Conservation (phyloP, 176 grass and related monocot species). For the Ensete ventricosum region DNA sequence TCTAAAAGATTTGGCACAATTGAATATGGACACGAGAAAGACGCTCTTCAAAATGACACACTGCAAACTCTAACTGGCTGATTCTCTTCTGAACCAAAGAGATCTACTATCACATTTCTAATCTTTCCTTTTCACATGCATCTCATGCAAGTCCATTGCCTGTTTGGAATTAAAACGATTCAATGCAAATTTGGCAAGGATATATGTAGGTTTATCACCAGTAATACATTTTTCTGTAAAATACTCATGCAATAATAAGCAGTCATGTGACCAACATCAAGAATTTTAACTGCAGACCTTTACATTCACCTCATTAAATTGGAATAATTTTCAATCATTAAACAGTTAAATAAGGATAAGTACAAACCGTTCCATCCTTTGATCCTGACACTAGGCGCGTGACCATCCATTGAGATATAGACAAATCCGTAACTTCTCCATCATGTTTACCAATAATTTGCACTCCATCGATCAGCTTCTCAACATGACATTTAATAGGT, state of each 20-base stretch:
- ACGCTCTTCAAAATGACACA: too few relatives aligned
- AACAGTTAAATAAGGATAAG: not conserved
- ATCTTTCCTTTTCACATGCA: too few relatives aligned
- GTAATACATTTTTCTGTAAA: not conserved
- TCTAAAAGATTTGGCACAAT: too few relatives aligned
- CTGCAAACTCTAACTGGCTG: too few relatives aligned
- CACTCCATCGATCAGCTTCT: constrained; percentile 66
- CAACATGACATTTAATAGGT: constrained; percentile 54
- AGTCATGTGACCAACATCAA: not conserved
- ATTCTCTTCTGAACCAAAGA: too few relatives aligned
- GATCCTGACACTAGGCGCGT: constrained; percentile 84
- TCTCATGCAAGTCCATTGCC: not conserved
- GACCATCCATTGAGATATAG: constrained; percentile 96
- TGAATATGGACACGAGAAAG: too few relatives aligned
- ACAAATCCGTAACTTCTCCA: constrained; percentile 69
- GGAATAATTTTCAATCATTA: not conserved
- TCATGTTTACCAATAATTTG: constrained; percentile 79
- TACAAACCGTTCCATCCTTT: constrained; percentile 89
- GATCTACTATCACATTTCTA: too few relatives aligned
- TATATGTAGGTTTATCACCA: not conserved
- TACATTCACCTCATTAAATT: not conserved
- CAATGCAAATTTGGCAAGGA: not conserved
- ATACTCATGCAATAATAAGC: not conserved
- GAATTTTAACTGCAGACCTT: not conserved
- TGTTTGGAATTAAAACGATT: not conserved